Conservation (phyloP, 1,284 basidiomycete genomes). For the Anthracocystis walkeri region DNA sequence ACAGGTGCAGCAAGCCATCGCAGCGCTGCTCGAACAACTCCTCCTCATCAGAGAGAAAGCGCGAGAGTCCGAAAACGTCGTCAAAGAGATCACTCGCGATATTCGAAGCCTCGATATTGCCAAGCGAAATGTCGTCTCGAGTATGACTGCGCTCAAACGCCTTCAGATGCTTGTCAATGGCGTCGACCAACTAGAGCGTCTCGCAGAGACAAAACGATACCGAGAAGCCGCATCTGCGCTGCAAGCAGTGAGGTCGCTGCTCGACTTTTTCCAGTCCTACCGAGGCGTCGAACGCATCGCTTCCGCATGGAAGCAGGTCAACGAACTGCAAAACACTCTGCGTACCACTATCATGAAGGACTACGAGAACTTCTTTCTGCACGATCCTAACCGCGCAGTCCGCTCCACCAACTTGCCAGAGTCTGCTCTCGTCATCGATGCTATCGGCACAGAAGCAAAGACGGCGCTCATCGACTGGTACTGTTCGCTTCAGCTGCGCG, state of each 20-base stretch:
- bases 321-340: slow-evolving; percentile 54
- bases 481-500: slow-evolving; percentile 88
- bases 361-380: slow-evolving; percentile 62
- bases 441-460: slow-evolving; percentile 61
- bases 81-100: slow-evolving; percentile 93
- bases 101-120: slow-evolving; percentile 94
- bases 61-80: slow-evolving; percentile 84
- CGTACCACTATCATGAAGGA: slow-evolving; percentile 57
- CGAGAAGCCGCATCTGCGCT: slow-evolving; percentile 64
- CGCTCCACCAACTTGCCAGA: slow-evolving; percentile 57
- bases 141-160: slow-evolving; percentile 89
- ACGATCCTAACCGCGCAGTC: slow-evolving; percentile 50
- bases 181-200: slow-evolving; percentile 60
- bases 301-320: slow-evolving; percentile 56
- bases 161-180: slow-evolving; percentile 75
- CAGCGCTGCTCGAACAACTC: slow-evolving; percentile 84
- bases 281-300: slow-evolving; percentile 60
- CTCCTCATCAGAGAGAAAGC: slow-evolving; percentile 89
- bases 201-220: slow-evolving; percentile 57
- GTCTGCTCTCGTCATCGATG: slow-evolving; percentile 65
- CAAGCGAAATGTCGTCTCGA: slow-evolving; percentile 83
- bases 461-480: slow-evolving; percentile 87
- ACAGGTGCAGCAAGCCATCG: slow-evolving; percentile 38
- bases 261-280: slow-evolving; percentile 62
- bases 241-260: slow-evolving; percentile 62